A percentile compares a stretch with the other conserved stretches of the same genome.
These are phyloP conservation scores for Colletotrichum tropicale DNA, from an alignment of 2,329 filamentous ascomycete species.

Conservation along the genomic window DNA sequence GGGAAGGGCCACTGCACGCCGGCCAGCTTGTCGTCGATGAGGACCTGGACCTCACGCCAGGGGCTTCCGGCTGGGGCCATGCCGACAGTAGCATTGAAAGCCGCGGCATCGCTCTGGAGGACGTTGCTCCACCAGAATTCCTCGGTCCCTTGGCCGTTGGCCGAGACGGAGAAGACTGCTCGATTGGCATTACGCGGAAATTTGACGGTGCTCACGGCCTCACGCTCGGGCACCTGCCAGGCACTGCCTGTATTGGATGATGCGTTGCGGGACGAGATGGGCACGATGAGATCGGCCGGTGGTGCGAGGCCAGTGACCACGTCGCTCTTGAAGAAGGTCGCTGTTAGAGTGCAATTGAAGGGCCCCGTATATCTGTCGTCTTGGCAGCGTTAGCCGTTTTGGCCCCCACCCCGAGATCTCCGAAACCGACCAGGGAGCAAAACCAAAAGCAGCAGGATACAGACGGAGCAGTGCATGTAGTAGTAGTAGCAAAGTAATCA, in stretches of 20 bases:
- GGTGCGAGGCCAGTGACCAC: constrained; percentile 41
- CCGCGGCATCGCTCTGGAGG: constrained; percentile 61
- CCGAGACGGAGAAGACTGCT: constrained; percentile 77
- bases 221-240: constrained; percentile 69
- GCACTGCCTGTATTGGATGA: constrained; percentile 61
- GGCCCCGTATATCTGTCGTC: constrained; percentile 72
- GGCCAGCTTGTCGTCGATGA: constrained; percentile 74
- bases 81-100: constrained; percentile 63
- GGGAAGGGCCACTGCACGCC: constrained; percentile 84
- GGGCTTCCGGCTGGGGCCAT: constrained; percentile 70
- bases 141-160: constrained; percentile 76
- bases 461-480: neutral
- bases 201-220: constrained; percentile 60
- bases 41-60: constrained; percentile 79
- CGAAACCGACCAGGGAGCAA: neutral
- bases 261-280: constrained; percentile 63
- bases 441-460: neutral
- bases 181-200: constrained; percentile 71
- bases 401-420: constrained; percentile 11
- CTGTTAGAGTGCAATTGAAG: constrained; percentile 77
- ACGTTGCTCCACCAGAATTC: constrained; percentile 90
- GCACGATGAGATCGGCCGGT: constrained; percentile 70
- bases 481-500: neutral
- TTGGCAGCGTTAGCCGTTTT: constrained; percentile 18
- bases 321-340: constrained; percentile 67